Conservation (phyloP, 2,329 filamentous ascomycete genomes). For the Cyclaneusma minus region DNA sequence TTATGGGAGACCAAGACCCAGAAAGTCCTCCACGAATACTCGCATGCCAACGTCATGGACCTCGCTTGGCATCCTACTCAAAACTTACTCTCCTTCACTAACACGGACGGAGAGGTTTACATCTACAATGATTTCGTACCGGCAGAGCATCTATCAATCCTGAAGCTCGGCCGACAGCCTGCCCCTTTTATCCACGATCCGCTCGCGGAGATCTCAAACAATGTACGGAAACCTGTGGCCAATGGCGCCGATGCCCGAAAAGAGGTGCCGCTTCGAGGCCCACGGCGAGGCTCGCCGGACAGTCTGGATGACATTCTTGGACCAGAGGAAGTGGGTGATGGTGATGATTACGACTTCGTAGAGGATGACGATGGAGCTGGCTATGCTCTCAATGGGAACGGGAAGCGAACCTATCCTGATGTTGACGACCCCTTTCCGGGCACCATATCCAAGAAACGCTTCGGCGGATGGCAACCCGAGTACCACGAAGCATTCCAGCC, state of each 20-base stretch:
- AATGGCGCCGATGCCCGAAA: conserved; percentile 44
- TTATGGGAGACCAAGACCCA: conserved; percentile 89
- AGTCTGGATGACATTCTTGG: conserved; percentile 74
- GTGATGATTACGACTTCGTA: conserved; percentile 64
- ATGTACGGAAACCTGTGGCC: conserved; percentile 36
- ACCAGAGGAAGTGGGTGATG: conserved; percentile 33
- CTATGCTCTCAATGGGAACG: conserved; percentile 47
- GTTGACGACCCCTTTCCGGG: conserved; percentile 24
- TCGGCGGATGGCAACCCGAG: conserved; percentile 35
- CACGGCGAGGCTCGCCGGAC: conserved; percentile 49
- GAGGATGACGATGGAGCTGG: conserved; percentile 91
- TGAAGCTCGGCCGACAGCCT: conserved; percentile 48
- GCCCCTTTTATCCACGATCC: conserved; percentile 80
- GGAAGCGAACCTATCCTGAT: conserved; percentile 41
- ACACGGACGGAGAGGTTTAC: conserved; percentile 81
- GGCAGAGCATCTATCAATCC: conserved; percentile 36
- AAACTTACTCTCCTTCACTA: conserved; percentile 85
- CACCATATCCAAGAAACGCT: conserved; percentile 29
- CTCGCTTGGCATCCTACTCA: conserved; percentile 82
- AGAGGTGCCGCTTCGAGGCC: conserved; percentile 30
- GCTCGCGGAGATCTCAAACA: conserved; percentile 51
- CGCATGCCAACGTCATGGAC: conserved; percentile 72
- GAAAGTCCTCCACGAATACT: conserved; percentile 59
- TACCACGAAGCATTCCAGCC: conserved; percentile 82
- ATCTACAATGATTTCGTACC: conserved; percentile 63